A percentile compares a stretch with the other conserved stretches of the same genome.
These are phyloP conservation scores for Sarcocystis neurona DNA, from an alignment of 169 alveolate species.

Conservation along the genomic window DNA sequence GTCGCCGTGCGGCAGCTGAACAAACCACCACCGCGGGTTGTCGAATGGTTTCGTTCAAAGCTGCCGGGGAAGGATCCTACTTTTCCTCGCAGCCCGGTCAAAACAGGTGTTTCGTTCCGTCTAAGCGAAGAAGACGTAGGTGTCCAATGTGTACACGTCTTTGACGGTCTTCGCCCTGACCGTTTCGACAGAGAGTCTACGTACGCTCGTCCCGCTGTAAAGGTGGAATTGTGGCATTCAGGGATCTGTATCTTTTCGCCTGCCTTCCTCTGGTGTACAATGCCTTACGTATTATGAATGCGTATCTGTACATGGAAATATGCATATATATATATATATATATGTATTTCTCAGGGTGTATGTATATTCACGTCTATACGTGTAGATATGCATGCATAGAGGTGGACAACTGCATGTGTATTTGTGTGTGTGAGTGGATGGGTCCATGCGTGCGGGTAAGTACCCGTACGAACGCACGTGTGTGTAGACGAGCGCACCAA, in stretches of 20 bases:
- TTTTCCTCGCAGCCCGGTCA: conserved; percentile 18
- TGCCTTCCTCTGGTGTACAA: not conserved
- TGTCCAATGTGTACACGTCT: not conserved
- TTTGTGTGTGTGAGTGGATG: conserved; percentile 14
- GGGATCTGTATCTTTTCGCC: not conserved
- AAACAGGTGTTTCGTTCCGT: conserved; percentile 17
- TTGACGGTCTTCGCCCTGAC: not conserved
- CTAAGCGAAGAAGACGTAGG: conserved; percentile 37
- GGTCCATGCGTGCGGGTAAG: not conserved
- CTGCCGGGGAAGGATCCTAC: conserved; percentile 47
- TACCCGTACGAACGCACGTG: too few species aligned
- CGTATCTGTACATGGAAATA: not conserved
- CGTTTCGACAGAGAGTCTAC: not conserved
- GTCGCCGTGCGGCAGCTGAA: conserved; percentile 29
- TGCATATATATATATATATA: not conserved
- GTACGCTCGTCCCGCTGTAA: too few species aligned
- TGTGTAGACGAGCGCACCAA: too few species aligned
- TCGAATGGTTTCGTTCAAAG: conserved; percentile 52
- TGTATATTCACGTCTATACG: not conserved
- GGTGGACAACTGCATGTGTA: not conserved
- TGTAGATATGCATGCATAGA: not conserved
- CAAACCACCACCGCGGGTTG: conserved; percentile 23
- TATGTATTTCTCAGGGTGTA: not conserved
- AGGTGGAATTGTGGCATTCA: not conserved
- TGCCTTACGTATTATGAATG: not conserved